Evolutionary conservation across 768 basidiomycete species (phyloP).

Genomic region (Mycena galericulata): DNA sequence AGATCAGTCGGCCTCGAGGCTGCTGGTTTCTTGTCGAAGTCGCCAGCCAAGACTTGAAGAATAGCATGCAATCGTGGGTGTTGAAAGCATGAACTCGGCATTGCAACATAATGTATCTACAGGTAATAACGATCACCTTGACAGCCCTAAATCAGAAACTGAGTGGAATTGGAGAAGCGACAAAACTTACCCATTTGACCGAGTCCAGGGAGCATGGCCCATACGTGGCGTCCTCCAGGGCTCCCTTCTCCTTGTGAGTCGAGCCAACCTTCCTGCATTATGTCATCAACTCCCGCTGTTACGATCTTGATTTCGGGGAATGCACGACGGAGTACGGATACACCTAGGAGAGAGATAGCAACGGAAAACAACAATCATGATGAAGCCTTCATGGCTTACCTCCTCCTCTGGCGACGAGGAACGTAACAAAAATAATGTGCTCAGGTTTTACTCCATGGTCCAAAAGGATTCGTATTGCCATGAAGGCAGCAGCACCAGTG

Average conservation of each 20-base stretch:
- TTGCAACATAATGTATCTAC: conserved; percentile 32
- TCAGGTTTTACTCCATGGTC: conserved; percentile 92
- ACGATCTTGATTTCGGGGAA: conserved; percentile 91
- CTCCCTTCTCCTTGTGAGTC: conserved; percentile 65
- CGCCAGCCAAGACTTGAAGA: no score
- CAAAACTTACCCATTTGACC: conserved; percentile 81
- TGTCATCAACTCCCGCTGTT: conserved; percentile 85
- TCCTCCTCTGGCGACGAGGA: conserved; percentile 87
- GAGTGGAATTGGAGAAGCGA: conserved; percentile 9
- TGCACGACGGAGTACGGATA: conserved; percentile 80
- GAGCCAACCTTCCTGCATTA: conserved; percentile 81
- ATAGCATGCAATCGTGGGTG: conserved; percentile 16
- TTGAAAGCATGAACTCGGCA: background rate
- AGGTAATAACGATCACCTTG: conserved; percentile 58
- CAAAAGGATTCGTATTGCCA: conserved; percentile 93
- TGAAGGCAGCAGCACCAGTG: conserved; percentile 92
- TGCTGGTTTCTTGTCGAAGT: no score
- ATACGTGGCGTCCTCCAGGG: conserved; percentile 70
- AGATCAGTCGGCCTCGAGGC: conserved; percentile 5
- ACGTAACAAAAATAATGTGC: conserved; percentile 90
- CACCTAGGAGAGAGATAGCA: conserved; percentile 10
- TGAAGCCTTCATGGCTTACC: conserved; percentile 48
- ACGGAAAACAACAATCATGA: background rate
- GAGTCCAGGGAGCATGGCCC: conserved; percentile 90
- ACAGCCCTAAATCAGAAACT: no score